phyloP scores from a whole-genome alignment of 345 rosid species.

The Lepidium sativum region DNA sequence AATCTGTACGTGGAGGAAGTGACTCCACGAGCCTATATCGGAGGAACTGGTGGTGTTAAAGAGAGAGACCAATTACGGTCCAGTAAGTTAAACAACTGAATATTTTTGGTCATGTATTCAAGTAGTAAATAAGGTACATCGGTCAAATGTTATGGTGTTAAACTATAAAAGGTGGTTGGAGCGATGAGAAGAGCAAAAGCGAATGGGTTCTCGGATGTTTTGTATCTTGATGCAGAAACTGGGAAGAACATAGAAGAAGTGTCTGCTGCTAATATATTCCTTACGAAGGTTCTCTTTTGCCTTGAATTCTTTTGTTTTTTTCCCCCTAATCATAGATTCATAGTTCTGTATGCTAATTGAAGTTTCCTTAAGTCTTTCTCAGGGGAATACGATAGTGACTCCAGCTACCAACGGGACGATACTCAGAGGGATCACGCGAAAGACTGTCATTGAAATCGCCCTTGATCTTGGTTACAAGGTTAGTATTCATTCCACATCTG shows the following conservation, averaged over 20 bases:
- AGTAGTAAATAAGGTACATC: not conserved
- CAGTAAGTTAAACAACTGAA: conserved; percentile 37
- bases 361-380: not conserved
- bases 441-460: conserved; percentile 64
- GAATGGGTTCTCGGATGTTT: conserved; percentile 73
- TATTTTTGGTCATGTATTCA: not conserved
- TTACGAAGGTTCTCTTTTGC: conserved; percentile 47
- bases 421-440: conserved; percentile 69
- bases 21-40: conserved; percentile 46
- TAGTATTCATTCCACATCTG: not conserved
- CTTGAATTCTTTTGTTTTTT: not conserved
- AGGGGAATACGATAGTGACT: conserved; percentile 63
- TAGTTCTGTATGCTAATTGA: not conserved
- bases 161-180: conserved; percentile 57
- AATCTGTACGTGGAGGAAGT: conserved; percentile 54
- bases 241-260: conserved; percentile 71
- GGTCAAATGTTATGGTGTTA: not conserved
- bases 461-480: conserved; percentile 67
- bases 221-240: conserved; percentile 70
- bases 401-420: conserved; percentile 71
- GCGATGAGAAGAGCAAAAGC: conserved; percentile 54
- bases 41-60: conserved; percentile 71
- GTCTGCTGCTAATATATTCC: conserved; percentile 75
- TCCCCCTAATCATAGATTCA: too few species aligned
- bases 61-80: conserved; percentile 52